Evolutionary conservation across 2,329 filamentous ascomycete genomes (phyloP).

Genomic region (Arthrobotrys sphaeroides): DNA sequence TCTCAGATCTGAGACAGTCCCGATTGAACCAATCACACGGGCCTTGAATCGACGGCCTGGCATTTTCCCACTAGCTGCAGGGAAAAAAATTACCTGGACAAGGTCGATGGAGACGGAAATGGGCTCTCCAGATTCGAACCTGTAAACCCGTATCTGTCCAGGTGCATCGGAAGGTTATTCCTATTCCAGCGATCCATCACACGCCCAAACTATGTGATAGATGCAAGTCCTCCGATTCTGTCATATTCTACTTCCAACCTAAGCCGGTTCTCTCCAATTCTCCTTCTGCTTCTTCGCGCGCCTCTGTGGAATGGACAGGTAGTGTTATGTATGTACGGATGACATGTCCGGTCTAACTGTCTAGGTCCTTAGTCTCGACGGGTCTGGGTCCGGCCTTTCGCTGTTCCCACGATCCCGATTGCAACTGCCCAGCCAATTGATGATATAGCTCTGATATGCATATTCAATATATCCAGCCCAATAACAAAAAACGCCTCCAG

Average conservation of each 20-base stretch:
- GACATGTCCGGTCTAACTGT: slow-evolving; percentile 7
- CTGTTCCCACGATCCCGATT: slow-evolving; percentile 2
- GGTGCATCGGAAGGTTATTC: slow-evolving; percentile 7
- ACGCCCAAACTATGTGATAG: background rate
- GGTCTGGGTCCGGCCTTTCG: background rate
- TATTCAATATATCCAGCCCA: background rate
- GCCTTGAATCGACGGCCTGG: background rate
- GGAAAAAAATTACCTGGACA: slow-evolving; percentile 5
- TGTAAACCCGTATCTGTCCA: too few relatives aligned
- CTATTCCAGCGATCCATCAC: slow-evolving; percentile 1
- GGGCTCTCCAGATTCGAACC: background rate
- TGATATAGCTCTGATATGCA: slow-evolving; percentile 4
- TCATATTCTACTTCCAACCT: background rate
- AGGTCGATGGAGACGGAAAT: background rate
- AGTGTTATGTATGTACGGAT: background rate
- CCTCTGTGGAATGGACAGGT: slow-evolving; percentile 9
- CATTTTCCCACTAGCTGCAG: background rate
- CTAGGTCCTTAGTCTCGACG: background rate
- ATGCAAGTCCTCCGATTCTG: background rate
- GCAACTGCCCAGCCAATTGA: background rate
- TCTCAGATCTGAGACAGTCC: slow-evolving; percentile 41
- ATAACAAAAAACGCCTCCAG: background rate
- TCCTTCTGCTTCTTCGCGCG: too few relatives aligned
- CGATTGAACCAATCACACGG: background rate
- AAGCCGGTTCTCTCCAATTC: background rate